Conservation (phyloP, 345 rosid genomes). For the Pelargonium nanum region DNA sequence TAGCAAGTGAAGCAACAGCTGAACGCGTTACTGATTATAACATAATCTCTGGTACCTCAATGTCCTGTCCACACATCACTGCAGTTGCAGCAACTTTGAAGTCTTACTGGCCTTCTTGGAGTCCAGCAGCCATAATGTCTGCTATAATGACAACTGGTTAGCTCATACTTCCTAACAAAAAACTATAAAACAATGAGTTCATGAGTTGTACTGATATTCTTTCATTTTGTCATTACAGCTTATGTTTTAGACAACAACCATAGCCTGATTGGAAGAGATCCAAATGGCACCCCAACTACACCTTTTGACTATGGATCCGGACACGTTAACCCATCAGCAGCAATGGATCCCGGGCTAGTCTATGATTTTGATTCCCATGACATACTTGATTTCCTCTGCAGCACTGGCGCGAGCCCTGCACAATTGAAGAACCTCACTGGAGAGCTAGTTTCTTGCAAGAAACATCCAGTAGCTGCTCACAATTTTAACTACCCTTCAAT, state of each 20-base stretch:
- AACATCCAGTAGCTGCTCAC: constrained; percentile 15
- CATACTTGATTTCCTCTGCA: constrained; percentile 35
- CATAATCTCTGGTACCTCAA: constrained; percentile 39
- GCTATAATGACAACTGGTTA: constrained; percentile 53
- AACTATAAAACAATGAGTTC: neutral
- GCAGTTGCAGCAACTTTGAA: constrained; percentile 36
- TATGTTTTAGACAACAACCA: constrained; percentile 23
- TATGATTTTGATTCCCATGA: constrained; percentile 28
- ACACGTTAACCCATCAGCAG: constrained; percentile 33
- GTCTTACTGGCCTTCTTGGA: constrained; percentile 35
- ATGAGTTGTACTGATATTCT: neutral
- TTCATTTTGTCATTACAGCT: constrained; percentile 16
- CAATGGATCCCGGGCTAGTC: constrained; percentile 33
- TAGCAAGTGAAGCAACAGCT: constrained; percentile 18
- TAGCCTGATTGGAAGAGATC: constrained; percentile 22
- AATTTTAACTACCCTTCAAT: constrained; percentile 44
- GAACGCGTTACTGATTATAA: constrained; percentile 22
- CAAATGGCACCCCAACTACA: constrained; percentile 25
- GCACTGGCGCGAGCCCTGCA: constrained; percentile 31
- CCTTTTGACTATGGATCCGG: constrained; percentile 57
- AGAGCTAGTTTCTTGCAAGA: constrained; percentile 21
- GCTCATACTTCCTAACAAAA: constrained; percentile 5
- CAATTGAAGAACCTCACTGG: constrained; percentile 40
- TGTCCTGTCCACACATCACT: constrained; percentile 46
- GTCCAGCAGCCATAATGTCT: constrained; percentile 46